Percentiles rank a stretch among this genome's conserved stretches.
Conservation (phyloP, 2,329 filamentous ascomycete species). For the Didymella pomorum region DNA sequence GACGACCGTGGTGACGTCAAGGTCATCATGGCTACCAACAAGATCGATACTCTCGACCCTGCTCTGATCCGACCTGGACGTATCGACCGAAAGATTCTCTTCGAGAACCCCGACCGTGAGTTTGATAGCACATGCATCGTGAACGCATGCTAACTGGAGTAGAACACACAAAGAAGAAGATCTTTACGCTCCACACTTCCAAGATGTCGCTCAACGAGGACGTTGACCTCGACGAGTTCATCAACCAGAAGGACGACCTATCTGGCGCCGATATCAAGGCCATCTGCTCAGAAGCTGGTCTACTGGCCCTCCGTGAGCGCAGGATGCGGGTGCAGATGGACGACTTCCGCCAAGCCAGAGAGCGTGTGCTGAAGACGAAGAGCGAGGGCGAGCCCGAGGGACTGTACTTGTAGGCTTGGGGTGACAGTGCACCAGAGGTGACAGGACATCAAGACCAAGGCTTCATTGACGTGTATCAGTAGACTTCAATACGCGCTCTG, state of each 20-base stretch:
- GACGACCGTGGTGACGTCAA: constrained; percentile 99
- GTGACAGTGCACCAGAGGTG: not conserved
- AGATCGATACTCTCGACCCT: constrained; percentile 97
- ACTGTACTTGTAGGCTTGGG: constrained; percentile 81
- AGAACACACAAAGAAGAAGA: constrained; percentile 96
- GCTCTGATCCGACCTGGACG: constrained; percentile 95
- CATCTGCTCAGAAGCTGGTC: constrained; percentile 95
- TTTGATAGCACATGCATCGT: constrained; percentile 15
- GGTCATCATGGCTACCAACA: constrained; percentile 99
- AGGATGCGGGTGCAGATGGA: constrained; percentile 99
- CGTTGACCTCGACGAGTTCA: constrained; percentile 98
- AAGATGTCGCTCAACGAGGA: constrained; percentile 98
- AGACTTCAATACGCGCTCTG: constrained; percentile 15
- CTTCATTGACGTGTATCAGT: constrained; percentile 31
- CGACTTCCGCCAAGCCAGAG: constrained; percentile 90
- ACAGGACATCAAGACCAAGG: constrained; percentile 15
- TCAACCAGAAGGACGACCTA: constrained; percentile 96
- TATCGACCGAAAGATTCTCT: constrained; percentile 96
- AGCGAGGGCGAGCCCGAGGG: constrained; percentile 98
- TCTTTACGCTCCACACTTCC: constrained; percentile 95
- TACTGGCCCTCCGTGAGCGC: constrained; percentile 91
- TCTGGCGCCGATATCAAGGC: constrained; percentile 98
- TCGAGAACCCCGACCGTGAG: constrained; percentile 74
- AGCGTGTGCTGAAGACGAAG: constrained; percentile 97
- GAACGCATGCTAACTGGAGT: constrained; percentile 63